Base-by-base conservation (phyloP, 208 protist species). In the Leishmania amazonensis region DNA sequence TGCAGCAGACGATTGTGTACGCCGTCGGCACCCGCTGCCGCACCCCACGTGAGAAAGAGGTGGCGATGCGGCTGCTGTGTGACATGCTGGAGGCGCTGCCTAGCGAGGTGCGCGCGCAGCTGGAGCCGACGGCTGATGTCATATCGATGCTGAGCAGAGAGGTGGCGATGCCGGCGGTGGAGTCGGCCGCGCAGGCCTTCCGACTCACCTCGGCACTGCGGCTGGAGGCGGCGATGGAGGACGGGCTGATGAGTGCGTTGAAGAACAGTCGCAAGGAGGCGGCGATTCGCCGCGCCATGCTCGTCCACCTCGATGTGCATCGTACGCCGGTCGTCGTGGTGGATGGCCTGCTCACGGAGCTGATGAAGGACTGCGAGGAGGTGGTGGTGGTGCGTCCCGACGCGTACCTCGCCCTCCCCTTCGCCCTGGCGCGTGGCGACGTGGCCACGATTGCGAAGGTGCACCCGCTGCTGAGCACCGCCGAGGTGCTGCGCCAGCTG, bases 381-480 rank as follows among this genome's bases (percentile, higher is more conserved):
- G 87, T 95, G 68, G 86, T 96, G 64, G 91, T 95, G 76, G 85
- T 80, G 21, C 92, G 95, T 24, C 91, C 95, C n/a, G 92, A 95
- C 71, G 95, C 95, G 24, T 98, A 95, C 79, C 86, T 98, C 28
- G 87, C 88, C 19, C 89, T 98, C 45, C 75, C 78, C 42, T 90
- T 96, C 76, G 73, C 79, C 67, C 81, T 87, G 31, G 68, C 57
- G 45, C 75, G 76, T 71, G 70, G 53, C 42, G 76, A 78, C 28
- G 68, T 73, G 67, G 76, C 81, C 28, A 73, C 57, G 35, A 77
- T 81, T 24, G 73, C 80, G 62, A 75, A 87, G 78, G 76, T 89
- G n/a, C 84, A 67, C 54, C 75, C 67, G 42, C 58, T 89, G 53
- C 87, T 96, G 24, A 86, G 84, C 65, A 86, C 86, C 19, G 90